A percentile compares a stretch with the other conserved stretches of the same genome.
Conservation (phyloP, 768 basidiomycete species). For the Melanogaster broomeanus region DNA sequence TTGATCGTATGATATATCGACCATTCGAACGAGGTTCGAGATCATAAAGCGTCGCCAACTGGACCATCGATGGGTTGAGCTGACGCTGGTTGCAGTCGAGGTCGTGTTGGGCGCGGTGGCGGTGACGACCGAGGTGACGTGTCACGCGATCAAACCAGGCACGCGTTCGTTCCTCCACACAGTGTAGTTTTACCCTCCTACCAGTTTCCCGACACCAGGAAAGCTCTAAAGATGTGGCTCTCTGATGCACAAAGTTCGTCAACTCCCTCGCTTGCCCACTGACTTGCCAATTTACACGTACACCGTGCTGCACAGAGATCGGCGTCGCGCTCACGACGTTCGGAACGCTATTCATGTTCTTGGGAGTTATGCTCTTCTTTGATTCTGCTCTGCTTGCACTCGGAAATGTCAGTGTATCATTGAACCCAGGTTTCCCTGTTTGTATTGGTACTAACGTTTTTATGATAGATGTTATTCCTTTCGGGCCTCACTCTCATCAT, state of each 20-base stretch:
- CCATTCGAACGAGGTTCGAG: background rate
- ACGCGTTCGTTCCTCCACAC: background rate
- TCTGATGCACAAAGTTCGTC: conserved; percentile 52
- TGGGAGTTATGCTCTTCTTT: conserved; percentile 95
- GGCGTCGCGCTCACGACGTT: conserved; percentile 97
- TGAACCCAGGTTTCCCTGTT: conserved; percentile 9
- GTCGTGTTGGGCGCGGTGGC: no score
- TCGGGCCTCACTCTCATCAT: conserved; percentile 96
- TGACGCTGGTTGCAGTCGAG: no score
- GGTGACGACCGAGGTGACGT: conserved; percentile 18
- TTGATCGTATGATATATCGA: no score
- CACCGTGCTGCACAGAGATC: conserved; percentile 62
- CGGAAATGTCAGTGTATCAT: conserved; percentile 76
- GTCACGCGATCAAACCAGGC: conserved; percentile 6
- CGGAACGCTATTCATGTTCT: conserved; percentile 92
- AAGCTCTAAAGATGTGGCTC: conserved; percentile 43
- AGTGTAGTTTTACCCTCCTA: background rate
- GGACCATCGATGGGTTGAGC: no score
- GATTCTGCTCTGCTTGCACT: conserved; percentile 94
- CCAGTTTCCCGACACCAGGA: conserved; percentile 1
- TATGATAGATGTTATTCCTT: conserved; percentile 84
- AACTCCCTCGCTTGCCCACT: background rate
- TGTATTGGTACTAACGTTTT: background rate
- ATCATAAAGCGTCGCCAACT: background rate
- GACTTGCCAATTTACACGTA: background rate